phyloP scores from a whole-genome alignment of 176 grass and related monocot genomes.

The Eragrostis curvula region DNA sequence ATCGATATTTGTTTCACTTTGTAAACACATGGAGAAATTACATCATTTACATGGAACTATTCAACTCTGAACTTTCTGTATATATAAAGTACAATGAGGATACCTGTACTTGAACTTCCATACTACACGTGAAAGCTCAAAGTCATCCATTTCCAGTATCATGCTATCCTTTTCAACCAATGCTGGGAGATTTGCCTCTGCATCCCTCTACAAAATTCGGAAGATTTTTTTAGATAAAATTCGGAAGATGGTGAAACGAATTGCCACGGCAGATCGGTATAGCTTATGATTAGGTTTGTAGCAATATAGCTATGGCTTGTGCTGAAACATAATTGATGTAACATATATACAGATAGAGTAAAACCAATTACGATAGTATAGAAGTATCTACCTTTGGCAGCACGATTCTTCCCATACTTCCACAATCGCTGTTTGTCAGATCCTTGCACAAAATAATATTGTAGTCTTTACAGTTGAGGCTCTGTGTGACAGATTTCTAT shows the following conservation, averaged over 20 bases:
- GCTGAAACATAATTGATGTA: neutral
- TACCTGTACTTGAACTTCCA: slow-evolving; percentile 96
- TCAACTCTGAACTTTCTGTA: slow-evolving; percentile 2
- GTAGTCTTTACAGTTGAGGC: slow-evolving; percentile 57
- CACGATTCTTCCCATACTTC: slow-evolving; percentile 86
- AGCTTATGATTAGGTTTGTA: neutral
- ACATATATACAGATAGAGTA: neutral
- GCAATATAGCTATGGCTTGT: neutral
- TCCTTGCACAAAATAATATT: slow-evolving; percentile 63
- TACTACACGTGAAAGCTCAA: slow-evolving; percentile 54
- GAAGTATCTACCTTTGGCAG: slow-evolving; percentile 69
- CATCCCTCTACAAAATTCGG: slow-evolving; percentile 69
- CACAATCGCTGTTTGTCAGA: slow-evolving; percentile 89
- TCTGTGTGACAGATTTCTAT: slow-evolving; percentile 39
- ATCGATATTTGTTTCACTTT: neutral
- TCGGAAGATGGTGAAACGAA: slow-evolving; percentile 22
- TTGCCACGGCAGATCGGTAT: neutral
- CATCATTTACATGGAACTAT: neutral
- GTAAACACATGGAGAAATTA: neutral
- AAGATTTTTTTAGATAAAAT: slow-evolving; percentile 42
- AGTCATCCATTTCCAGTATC: slow-evolving; percentile 73
- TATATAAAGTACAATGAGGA: neutral
- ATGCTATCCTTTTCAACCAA: slow-evolving; percentile 76
- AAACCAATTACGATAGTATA: slow-evolving; percentile 27
- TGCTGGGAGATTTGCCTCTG: slow-evolving; percentile 74